Evolutionary conservation across 2,329 filamentous ascomycete genomes (phyloP).

Genomic region (Pyricularia sp.): DNA sequence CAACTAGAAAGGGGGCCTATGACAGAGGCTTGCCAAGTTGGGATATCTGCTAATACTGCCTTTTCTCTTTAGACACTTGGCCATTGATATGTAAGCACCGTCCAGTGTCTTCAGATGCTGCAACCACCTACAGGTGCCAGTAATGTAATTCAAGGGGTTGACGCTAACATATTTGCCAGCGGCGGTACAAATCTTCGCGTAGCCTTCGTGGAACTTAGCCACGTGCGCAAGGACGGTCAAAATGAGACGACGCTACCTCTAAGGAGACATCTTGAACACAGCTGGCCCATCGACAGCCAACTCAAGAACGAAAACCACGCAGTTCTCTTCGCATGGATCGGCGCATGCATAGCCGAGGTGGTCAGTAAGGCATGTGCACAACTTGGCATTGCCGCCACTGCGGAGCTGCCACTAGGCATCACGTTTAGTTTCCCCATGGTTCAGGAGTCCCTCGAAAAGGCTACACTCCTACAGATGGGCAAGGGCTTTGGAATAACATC

Average conservation of each 20-base stretch:
- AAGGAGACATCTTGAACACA: conserved; percentile 53
- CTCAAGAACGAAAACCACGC: conserved; percentile 67
- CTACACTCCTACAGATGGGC: conserved; percentile 58
- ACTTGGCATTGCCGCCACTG: conserved; percentile 29
- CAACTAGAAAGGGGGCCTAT: not conserved
- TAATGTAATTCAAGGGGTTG: not conserved
- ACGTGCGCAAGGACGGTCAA: conserved; percentile 10
- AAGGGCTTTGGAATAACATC: conserved; percentile 59
- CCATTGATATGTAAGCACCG: conserved; percentile 53
- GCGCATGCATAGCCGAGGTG: conserved; percentile 64
- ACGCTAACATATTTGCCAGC: conserved; percentile 25
- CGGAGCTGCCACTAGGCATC: conserved; percentile 53
- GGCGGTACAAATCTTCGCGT: conserved; percentile 62
- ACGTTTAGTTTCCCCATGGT: conserved; percentile 65
- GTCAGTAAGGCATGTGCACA: conserved; percentile 46
- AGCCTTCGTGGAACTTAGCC: conserved; percentile 53
- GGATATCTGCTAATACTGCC: not conserved
- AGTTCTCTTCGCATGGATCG: conserved; percentile 74
- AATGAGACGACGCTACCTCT: conserved; percentile 21
- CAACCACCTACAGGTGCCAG: not conserved
- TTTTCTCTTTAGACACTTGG: conserved; percentile 38
- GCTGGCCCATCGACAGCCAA: conserved; percentile 66
- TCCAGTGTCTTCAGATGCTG: not conserved
- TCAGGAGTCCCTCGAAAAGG: conserved; percentile 52
- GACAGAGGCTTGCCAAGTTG: not conserved